Conservation (phyloP, 768 basidiomycete genomes). For the Leccinum truebloodii region DNA sequence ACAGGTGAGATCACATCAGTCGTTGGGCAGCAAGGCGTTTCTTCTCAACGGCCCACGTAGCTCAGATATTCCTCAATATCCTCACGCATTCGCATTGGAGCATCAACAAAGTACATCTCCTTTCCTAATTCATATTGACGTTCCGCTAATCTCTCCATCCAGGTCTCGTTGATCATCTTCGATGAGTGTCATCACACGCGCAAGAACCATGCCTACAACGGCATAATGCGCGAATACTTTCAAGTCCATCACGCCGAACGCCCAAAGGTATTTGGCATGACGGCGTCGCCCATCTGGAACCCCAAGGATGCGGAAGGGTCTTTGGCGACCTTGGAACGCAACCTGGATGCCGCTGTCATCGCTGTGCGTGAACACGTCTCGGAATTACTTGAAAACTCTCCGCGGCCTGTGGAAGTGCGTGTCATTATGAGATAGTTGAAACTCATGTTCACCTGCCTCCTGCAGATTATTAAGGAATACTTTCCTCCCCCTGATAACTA, state of each 20-base stretch:
- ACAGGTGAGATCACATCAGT: constrained; percentile 54
- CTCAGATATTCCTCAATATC: constrained; percentile 80
- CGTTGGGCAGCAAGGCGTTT: not conserved
- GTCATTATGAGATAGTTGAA: not conserved
- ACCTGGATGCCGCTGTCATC: constrained; percentile 72
- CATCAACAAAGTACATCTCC: constrained; percentile 52
- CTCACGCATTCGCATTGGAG: constrained; percentile 82
- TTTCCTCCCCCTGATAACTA: constrained; percentile 51
- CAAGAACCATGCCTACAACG: constrained; percentile 59
- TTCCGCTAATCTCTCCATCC: constrained; percentile 3
- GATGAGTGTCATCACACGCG: constrained; percentile 60
- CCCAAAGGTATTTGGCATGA: constrained; percentile 94
- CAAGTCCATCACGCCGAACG: constrained; percentile 42
- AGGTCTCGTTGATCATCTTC: constrained; percentile 59
- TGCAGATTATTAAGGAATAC: constrained; percentile 59
- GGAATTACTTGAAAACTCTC: constrained; percentile 63
- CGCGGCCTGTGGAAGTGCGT: constrained; percentile 66
- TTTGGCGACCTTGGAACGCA: constrained; percentile 62
- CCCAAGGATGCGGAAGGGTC: constrained; percentile 66
- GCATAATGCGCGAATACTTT: constrained; percentile 60
- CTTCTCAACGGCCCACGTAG: constrained; percentile 37
- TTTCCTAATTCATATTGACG: not conserved
- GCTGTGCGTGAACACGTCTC: constrained; percentile 69
- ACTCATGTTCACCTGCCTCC: constrained; percentile 3
- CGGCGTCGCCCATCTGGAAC: constrained; percentile 88